Percentiles rank a stretch among this genome's conserved stretches.
phyloP scores from a whole-genome alignment of 495 filamentous ascomycete genomes.

The Penicillium desertorum region DNA sequence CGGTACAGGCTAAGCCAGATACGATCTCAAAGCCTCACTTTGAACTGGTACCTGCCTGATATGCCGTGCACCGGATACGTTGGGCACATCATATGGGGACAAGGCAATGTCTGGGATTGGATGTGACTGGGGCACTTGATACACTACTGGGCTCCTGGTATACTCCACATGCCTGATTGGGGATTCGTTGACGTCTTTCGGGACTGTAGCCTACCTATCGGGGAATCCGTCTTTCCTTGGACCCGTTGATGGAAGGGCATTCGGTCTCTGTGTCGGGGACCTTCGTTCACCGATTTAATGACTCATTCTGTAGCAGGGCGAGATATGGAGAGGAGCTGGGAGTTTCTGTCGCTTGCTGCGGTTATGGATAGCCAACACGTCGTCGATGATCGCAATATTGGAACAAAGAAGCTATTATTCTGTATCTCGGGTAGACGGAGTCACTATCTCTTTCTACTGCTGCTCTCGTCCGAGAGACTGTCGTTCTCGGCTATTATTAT shows the following conservation, averaged over 20 bases:
- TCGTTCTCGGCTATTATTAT: neutral
- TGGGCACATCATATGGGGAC: slow-evolving; percentile 17
- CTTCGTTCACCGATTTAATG: slow-evolving; percentile 7
- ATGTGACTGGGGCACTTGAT: slow-evolving; percentile 6
- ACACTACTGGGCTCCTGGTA: neutral
- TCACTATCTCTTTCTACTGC: slow-evolving; percentile 1
- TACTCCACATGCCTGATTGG: slow-evolving; percentile 6
- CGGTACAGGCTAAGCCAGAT: slow-evolving; percentile 9
- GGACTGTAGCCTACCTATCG: slow-evolving; percentile 2
- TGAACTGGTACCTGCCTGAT: slow-evolving; percentile 24
- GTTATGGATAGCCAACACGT: neutral
- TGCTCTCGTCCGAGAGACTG: neutral
- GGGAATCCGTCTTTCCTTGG: neutral
- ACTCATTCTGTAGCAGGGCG: slow-evolving; percentile 4
- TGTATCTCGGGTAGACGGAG: neutral
- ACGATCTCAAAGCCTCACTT: slow-evolving; percentile 25
- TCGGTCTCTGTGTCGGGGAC: neutral
- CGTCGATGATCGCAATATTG: slow-evolving; percentile 4
- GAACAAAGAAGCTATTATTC: neutral
- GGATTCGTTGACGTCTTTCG: slow-evolving; percentile 1
- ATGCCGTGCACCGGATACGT: slow-evolving; percentile 12
- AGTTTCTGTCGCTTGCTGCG: slow-evolving; percentile 7
- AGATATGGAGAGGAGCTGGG: neutral
- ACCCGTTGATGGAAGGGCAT: neutral
- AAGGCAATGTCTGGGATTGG: neutral